Evolutionary conservation across 1,139 yeast species (phyloP).

Genomic region (Pichia sp.): DNA sequence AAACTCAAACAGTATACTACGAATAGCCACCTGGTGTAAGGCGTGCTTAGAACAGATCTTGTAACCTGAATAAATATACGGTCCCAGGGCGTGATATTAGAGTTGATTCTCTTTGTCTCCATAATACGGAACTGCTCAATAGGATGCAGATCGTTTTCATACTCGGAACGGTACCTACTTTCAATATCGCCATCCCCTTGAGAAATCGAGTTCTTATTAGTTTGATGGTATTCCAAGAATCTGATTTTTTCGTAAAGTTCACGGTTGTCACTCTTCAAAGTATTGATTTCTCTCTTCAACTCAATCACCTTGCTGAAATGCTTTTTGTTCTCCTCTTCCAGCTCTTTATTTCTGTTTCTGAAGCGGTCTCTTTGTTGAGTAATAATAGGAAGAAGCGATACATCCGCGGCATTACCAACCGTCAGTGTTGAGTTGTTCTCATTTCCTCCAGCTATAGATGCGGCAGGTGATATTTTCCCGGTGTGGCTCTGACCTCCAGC

Average conservation of each 20-base stretch:
- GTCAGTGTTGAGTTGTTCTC: conserved; percentile 8
- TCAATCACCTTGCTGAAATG: conserved; percentile 52
- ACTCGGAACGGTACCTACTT: conserved; percentile 50
- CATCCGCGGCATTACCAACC: conserved; percentile 1
- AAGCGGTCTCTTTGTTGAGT: conserved; percentile 94
- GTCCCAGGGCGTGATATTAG: conserved; percentile 73
- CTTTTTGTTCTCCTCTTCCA: conserved; percentile 75
- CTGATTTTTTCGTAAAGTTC: conserved; percentile 79
- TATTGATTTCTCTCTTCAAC: conserved; percentile 58
- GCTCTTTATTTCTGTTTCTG: conserved; percentile 70
- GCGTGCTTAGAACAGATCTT: conserved; percentile 67
- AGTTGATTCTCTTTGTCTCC: conserved; percentile 72
- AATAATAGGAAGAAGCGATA: conserved; percentile 74
- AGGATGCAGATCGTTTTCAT: conserved; percentile 80
- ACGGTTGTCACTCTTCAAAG: conserved; percentile 67
- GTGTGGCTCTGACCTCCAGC: conserved; percentile 31
- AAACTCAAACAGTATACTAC: conserved; percentile 68
- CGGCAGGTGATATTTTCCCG: conserved; percentile 44
- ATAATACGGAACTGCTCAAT: conserved; percentile 75
- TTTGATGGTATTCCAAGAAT: conserved; percentile 56
- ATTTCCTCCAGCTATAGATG: conserved; percentile 45
- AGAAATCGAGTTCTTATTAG: conserved; percentile 14
- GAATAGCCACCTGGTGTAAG: conserved; percentile 68
- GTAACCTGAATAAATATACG: conserved; percentile 73
- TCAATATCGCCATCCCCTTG: conserved; percentile 44